phyloP scores from a whole-genome alignment of 495 filamentous ascomycete species.

The Penicillium coffeae region DNA sequence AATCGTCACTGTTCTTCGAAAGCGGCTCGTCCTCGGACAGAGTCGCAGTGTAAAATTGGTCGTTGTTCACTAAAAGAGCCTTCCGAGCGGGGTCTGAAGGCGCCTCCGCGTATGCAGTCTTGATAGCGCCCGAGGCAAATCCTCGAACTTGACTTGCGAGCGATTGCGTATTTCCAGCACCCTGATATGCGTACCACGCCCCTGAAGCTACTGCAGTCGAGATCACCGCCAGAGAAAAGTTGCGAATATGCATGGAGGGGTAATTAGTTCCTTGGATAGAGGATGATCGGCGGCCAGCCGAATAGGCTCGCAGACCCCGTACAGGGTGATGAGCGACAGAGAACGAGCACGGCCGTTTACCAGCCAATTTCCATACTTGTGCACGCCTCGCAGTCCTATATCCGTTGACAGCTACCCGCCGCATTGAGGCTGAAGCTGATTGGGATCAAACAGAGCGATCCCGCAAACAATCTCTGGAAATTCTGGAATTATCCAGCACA shows the following conservation, averaged over 20 bases:
- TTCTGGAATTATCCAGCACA: constrained; percentile 4
- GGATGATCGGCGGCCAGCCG: constrained; percentile 35
- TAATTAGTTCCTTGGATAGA: constrained; percentile 34
- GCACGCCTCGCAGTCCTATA: constrained; percentile 59
- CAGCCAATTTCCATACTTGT: constrained; percentile 49
- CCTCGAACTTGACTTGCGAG: constrained; percentile 23
- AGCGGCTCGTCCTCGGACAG: constrained; percentile 78
- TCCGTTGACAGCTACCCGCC: constrained; percentile 59
- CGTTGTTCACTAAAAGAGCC: constrained; percentile 70
- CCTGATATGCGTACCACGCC: constrained; percentile 61
- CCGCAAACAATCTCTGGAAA: neutral
- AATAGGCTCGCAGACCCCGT: constrained; percentile 41
- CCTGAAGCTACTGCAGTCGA: constrained; percentile 61
- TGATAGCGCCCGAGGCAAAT: constrained; percentile 29
- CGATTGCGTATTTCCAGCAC: constrained; percentile 26
- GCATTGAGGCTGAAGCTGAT: constrained; percentile 45
- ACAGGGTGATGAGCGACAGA: constrained; percentile 45
- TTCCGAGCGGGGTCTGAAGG: constrained; percentile 32
- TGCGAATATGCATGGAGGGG: constrained; percentile 63
- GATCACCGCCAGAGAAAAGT: constrained; percentile 57
- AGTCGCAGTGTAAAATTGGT: constrained; percentile 77
- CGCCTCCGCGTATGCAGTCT: constrained; percentile 27
- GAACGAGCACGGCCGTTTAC: constrained; percentile 41
- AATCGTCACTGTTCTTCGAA: constrained; percentile 77
- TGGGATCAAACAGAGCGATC: neutral